Evolutionary conservation across 116 monocot genomes (phyloP).

Genomic region (Phalaenopsis hybrid): DNA sequence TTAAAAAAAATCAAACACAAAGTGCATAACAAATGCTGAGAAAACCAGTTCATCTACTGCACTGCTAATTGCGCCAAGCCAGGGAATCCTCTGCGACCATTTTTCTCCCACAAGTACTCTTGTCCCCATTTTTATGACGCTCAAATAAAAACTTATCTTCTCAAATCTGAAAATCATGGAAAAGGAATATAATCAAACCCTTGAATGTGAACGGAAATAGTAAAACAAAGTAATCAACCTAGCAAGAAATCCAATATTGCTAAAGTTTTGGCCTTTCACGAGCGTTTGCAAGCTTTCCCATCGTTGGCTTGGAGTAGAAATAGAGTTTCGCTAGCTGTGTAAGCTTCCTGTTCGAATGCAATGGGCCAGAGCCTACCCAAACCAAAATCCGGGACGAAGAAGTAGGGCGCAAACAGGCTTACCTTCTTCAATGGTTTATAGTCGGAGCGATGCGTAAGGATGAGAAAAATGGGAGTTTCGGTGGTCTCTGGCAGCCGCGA

Average conservation of each 20-base stretch:
- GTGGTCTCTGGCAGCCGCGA: too few species aligned
- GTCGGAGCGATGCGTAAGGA: too few species aligned
- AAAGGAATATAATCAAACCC: neutral
- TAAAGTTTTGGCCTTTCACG: neutral
- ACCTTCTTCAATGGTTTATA: too few species aligned
- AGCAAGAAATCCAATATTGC: neutral
- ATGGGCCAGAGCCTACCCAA: too few species aligned
- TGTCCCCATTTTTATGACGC: neutral
- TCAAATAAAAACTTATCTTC: neutral
- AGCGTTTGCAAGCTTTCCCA: neutral
- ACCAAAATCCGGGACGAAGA: too few species aligned
- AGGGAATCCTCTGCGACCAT: constrained; percentile 48
- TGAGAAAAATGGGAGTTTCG: too few species aligned
- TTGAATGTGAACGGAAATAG: neutral
- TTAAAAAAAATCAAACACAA: neutral
- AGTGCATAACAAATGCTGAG: neutral
- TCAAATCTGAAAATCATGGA: neutral
- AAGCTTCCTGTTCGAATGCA: too few species aligned
- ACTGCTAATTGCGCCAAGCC: constrained; percentile 19
- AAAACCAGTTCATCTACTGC: constrained; percentile 18
- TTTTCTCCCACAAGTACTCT: constrained; percentile 40
- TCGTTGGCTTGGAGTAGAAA: too few species aligned
- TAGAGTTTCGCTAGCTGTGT: too few species aligned
- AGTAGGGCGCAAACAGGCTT: too few species aligned
- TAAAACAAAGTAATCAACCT: neutral